Percentiles rank a stretch among this genome's conserved stretches.
Evolutionary conservation across 306 rosid genomes (phyloP).

Genomic region (Oxytropis ochrocephala): DNA sequence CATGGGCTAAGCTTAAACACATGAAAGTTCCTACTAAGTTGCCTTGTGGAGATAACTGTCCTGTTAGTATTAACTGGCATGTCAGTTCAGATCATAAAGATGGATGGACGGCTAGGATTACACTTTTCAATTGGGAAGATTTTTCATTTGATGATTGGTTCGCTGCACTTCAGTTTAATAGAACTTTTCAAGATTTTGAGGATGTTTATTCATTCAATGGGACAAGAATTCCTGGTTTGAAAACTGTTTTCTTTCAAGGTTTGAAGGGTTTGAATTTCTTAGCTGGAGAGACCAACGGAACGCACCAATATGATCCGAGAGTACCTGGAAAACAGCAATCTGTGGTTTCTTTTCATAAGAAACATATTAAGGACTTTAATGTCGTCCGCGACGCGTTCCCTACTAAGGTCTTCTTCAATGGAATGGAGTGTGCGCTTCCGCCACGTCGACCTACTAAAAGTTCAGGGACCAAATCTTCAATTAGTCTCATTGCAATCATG

Average conservation of each 20-base stretch:
- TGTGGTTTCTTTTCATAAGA: constrained; percentile 59
- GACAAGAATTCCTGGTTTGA: constrained; percentile 38
- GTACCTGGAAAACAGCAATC: constrained; percentile 92
- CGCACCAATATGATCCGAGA: constrained; percentile 24
- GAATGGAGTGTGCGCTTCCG: constrained; percentile 75
- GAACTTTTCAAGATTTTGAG: constrained; percentile 37
- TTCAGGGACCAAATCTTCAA: constrained; percentile 16
- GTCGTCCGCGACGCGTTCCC: constrained; percentile 64
- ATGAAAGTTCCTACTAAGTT: constrained; percentile 27
- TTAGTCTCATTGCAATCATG: constrained; percentile 21
- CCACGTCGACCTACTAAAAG: constrained; percentile 28
- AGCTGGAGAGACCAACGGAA: constrained; percentile 50
- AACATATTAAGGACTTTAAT: constrained; percentile 25
- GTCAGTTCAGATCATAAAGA: constrained; percentile 43
- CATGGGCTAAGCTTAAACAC: constrained; percentile 71
- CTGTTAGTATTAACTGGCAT: constrained; percentile 85
- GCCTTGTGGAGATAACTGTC: constrained; percentile 78
- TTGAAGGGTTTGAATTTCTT: constrained; percentile 51
- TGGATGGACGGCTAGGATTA: constrained; percentile 86
- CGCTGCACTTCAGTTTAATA: constrained; percentile 44
- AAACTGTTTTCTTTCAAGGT: constrained; percentile 62
- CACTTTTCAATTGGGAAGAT: constrained; percentile 69
- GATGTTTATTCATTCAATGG: constrained; percentile 75
- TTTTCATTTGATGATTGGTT: constrained; percentile 63
- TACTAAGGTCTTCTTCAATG: constrained; percentile 65